A percentile compares a stretch with the other conserved stretches of the same genome.
phyloP scores from a whole-genome alignment of 495 filamentous ascomycete genomes.

The Ramalina intermedia region DNA sequence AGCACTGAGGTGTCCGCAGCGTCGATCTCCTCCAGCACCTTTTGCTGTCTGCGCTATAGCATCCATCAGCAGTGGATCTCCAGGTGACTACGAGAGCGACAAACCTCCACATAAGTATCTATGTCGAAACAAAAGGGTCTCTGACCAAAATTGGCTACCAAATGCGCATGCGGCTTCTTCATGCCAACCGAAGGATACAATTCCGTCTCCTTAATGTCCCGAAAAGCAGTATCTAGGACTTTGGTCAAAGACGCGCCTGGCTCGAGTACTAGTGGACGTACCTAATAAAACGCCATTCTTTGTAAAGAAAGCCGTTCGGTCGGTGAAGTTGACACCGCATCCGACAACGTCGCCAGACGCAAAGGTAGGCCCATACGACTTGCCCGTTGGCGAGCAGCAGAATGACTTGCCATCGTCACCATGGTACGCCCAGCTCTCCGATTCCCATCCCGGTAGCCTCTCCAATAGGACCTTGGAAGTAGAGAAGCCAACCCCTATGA shows the following conservation, averaged over 20 bases:
- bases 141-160: conserved; percentile 87
- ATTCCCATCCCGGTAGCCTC: conserved; percentile 85
- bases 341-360: conserved; percentile 68
- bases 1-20: conserved; percentile 37
- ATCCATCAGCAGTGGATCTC: conserved; percentile 12
- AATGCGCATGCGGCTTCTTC: conserved; percentile 72
- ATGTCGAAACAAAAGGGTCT: conserved; percentile 85
- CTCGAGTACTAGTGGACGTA: conserved; percentile 23
- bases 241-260: neutral
- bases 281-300: conserved; percentile 76
- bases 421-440: conserved; percentile 93
- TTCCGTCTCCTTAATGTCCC: conserved; percentile 52
- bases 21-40: conserved; percentile 42
- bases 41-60: conserved; percentile 43
- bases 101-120: conserved; percentile 61
- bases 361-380: conserved; percentile 62
- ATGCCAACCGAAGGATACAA: conserved; percentile 86
- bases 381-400: conserved; percentile 56
- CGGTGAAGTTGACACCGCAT: conserved; percentile 87
- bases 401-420: conserved; percentile 91
- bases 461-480: conserved; percentile 58
- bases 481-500: conserved; percentile 84
- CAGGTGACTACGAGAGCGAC: neutral
- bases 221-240: conserved; percentile 61
- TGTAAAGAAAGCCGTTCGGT: conserved; percentile 80